Evolutionary conservation across 306 rosid genomes (phyloP).

Genomic region (Castanea sativa): DNA sequence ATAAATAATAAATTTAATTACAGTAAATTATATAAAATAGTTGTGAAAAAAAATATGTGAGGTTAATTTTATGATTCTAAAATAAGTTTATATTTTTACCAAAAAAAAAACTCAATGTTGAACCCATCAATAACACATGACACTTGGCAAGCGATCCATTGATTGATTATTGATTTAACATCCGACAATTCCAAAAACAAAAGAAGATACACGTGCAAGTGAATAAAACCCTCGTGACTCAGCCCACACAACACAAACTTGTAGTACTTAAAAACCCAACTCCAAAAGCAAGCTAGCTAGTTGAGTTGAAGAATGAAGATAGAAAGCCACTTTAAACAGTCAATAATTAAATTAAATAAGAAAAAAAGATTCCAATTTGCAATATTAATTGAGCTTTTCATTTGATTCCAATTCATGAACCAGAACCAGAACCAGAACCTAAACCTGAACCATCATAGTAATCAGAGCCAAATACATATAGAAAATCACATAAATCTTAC

Average conservation of each 20-base stretch:
- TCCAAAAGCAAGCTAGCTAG: not conserved
- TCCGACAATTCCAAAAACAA: no score
- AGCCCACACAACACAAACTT: not conserved
- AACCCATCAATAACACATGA: no score
- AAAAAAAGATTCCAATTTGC: not conserved
- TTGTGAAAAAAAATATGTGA: no score
- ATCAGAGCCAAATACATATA: conserved; percentile 1
- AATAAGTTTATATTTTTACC: no score
- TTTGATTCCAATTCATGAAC: not conserved
- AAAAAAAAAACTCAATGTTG: no score
- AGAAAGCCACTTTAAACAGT: not conserved
- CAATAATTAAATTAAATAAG: not conserved
- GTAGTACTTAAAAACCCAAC: not conserved
- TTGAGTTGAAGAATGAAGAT: not conserved
- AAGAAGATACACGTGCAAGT: not conserved
- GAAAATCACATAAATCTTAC: not conserved
- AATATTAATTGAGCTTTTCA: not conserved
- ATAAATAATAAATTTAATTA: no score
- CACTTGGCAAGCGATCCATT: no score
- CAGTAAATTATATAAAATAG: fast-evolving
- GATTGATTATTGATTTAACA: no score
- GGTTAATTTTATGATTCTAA: no score
- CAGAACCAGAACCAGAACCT: no score
- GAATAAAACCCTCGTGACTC: not conserved
- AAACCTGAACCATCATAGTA: not conserved